These are phyloP conservation scores for Stephania cephalantha DNA, from an alignment of 164 flowering plant species.

Conservation along the genomic window DNA sequence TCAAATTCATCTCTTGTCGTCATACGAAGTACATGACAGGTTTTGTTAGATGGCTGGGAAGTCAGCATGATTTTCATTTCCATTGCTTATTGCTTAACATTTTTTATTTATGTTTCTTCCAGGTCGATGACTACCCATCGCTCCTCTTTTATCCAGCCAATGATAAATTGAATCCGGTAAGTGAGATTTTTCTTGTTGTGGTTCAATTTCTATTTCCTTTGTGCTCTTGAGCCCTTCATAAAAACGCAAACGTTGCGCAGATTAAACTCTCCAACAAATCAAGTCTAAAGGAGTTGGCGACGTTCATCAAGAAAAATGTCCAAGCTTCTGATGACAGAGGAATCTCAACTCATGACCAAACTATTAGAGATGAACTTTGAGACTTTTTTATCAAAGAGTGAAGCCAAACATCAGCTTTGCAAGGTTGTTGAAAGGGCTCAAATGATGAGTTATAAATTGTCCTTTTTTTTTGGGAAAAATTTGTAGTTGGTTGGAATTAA, in stretches of 20 bases:
- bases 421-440: neutral
- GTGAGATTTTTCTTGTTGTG: neutral
- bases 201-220: neutral
- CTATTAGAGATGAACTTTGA: slow-evolving; percentile 68
- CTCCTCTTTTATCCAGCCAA: slow-evolving; percentile 61
- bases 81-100: neutral
- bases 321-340: slow-evolving; percentile 22
- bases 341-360: slow-evolving; percentile 19
- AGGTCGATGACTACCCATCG: slow-evolving; percentile 72
- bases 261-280: slow-evolving; percentile 57
- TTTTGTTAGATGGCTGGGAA: neutral
- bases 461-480: neutral
- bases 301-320: slow-evolving; percentile 46
- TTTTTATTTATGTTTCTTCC: slow-evolving; percentile 19
- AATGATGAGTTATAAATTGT: neutral
- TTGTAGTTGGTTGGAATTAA: neutral
- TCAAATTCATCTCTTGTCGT: neutral
- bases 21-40: neutral
- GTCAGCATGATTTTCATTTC: neutral
- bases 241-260: slow-evolving; percentile 31
- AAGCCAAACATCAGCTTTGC: neutral
- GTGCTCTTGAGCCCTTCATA: slow-evolving; percentile 1
- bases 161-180: slow-evolving; percentile 76
- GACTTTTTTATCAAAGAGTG: neutral
- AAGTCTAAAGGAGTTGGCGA: slow-evolving; percentile 64